Conservation (phyloP, 2,329 filamentous ascomycete species). For the Exophiala spinifera region DNA sequence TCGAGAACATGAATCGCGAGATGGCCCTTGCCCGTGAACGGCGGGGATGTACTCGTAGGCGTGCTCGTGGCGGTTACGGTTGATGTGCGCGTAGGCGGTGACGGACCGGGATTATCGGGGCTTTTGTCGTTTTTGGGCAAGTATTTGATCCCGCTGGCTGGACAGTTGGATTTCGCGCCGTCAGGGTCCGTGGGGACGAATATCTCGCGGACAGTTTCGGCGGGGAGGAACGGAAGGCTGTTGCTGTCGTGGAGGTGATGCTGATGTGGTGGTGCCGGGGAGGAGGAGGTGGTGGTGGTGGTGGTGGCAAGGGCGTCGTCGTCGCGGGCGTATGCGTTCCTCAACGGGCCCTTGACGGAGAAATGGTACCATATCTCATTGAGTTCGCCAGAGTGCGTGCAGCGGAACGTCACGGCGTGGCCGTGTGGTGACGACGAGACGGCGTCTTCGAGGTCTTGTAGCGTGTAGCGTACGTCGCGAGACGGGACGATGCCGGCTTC, state of each 20-base stretch:
- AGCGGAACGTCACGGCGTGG: conserved; percentile 58
- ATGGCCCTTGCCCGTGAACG: conserved; percentile 59
- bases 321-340: conserved; percentile 25
- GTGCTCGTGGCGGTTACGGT: conserved; percentile 28
- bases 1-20: conserved; percentile 49
- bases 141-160: conserved; percentile 62
- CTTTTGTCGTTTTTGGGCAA: conserved; percentile 51
- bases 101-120: neutral
- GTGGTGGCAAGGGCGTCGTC: neutral
- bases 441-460: conserved; percentile 57
- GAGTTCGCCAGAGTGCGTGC: conserved; percentile 49
- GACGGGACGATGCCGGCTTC: conserved; percentile 59
- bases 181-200: conserved; percentile 38
- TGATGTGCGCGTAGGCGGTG: conserved; percentile 30
- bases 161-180: conserved; percentile 61
- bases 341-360: conserved; percentile 52
- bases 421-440: conserved; percentile 54
- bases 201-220: conserved; percentile 51
- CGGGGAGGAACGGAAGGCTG: conserved; percentile 37
- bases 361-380: conserved; percentile 63
- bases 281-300: neutral
- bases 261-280: neutral
- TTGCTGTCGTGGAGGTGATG: neutral
- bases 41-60: conserved; percentile 35
- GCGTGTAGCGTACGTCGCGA: conserved; percentile 55